phyloP scores from a whole-genome alignment of 768 basidiomycete genomes.

The Hypsizygus marmoreus region DNA sequence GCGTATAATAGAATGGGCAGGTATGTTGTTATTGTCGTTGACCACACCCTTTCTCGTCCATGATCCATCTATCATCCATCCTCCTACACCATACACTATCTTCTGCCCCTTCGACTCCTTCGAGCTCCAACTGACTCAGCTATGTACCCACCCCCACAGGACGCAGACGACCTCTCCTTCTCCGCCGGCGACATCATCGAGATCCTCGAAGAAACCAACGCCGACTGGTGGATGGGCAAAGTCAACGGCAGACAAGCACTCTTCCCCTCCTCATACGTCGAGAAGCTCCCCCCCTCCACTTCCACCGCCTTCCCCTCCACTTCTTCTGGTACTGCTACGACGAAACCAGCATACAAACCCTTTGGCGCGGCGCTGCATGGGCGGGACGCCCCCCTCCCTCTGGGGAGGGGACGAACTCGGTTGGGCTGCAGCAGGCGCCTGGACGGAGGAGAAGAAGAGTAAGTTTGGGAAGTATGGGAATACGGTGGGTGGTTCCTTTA shows the following conservation, averaged over 20 bases:
- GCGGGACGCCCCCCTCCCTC: slow-evolving; percentile 36
- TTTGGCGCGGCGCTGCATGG: slow-evolving; percentile 48
- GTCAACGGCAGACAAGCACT: slow-evolving; percentile 66
- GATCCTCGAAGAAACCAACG: slow-evolving; percentile 76
- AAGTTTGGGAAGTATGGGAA: slow-evolving; percentile 59
- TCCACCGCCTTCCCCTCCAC: slow-evolving; percentile 16
- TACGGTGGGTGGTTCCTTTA: slow-evolving; percentile 44
- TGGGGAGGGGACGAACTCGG: slow-evolving; percentile 35
- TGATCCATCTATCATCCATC: too few relatives aligned
- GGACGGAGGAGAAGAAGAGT: slow-evolving; percentile 54
- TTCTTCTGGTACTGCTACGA: too few relatives aligned
- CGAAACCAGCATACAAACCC: slow-evolving; percentile 39
- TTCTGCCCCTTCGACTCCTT: slow-evolving; percentile 6
- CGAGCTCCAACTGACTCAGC: neutral
- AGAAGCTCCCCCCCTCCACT: slow-evolving; percentile 41
- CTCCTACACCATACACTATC: neutral
- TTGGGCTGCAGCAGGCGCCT: slow-evolving; percentile 46
- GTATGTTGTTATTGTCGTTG: too few relatives aligned
- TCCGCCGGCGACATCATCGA: slow-evolving; percentile 74
- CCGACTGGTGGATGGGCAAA: slow-evolving; percentile 86
- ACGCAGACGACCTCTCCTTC: slow-evolving; percentile 81
- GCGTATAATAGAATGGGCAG: slow-evolving; percentile 59
- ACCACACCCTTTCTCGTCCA: too few relatives aligned
- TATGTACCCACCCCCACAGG: slow-evolving; percentile 41
- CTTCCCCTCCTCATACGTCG: slow-evolving; percentile 78